These are phyloP conservation scores for Dendrobium catenatum DNA, from an alignment of 106 monocot species.

Conservation along the genomic window DNA sequence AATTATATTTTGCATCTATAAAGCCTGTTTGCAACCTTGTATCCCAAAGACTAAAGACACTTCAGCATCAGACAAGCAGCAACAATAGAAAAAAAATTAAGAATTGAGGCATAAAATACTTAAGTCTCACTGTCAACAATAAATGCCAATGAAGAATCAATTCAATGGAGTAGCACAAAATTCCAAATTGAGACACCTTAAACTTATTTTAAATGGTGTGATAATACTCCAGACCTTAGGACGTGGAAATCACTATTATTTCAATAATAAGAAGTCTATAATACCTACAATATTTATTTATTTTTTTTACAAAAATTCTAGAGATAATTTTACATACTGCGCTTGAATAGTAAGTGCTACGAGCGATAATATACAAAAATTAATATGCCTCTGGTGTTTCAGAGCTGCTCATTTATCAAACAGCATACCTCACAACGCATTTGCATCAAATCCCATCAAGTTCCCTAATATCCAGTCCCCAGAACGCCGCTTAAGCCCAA, in stretches of 20 bases:
- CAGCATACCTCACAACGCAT: conserved; percentile 45
- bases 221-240: too few relatives aligned
- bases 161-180: neutral
- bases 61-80: too few relatives aligned
- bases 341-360: conserved; percentile 10
- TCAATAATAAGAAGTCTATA: too few relatives aligned
- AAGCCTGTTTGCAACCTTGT: too few relatives aligned
- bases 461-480: conserved; percentile 48
- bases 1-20: neutral
- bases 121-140: too few relatives aligned
- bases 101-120: too few relatives aligned
- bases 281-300: too few relatives aligned
- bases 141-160: neutral
- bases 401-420: conserved; percentile 32
- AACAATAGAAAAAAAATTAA: too few relatives aligned
- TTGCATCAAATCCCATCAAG: conserved; percentile 31
- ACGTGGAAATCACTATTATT: neutral
- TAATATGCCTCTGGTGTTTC: conserved; percentile 9
- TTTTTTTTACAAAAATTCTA: too few relatives aligned
- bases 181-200: neutral
- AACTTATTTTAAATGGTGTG: too few relatives aligned
- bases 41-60: too few relatives aligned
- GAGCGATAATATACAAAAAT: conserved; percentile 18
- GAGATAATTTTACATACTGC: too few relatives aligned
- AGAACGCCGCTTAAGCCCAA: conserved; percentile 50